A percentile compares a stretch with the other conserved stretches of the same genome.
These are phyloP conservation scores for Metarhizium humberi DNA, from an alignment of 2,329 filamentous ascomycete genomes.

Conservation along the genomic window DNA sequence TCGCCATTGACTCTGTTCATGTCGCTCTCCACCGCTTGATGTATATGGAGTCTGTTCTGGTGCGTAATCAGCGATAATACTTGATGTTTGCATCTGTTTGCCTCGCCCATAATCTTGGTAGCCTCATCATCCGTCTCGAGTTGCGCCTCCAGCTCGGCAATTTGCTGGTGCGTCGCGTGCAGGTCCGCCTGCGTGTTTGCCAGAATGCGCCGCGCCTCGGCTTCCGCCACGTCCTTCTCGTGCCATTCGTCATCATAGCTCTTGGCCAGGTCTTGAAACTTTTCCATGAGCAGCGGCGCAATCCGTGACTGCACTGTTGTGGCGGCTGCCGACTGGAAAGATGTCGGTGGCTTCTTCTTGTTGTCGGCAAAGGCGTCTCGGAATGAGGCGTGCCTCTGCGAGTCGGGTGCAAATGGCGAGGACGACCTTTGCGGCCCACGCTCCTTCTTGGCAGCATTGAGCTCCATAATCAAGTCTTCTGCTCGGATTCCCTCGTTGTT, in stretches of 20 bases:
- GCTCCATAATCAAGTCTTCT: slow-evolving; percentile 69
- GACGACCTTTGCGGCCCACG: slow-evolving; percentile 67
- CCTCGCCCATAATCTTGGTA: slow-evolving; percentile 40
- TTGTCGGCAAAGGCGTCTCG: slow-evolving; percentile 38
- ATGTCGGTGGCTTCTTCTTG: slow-evolving; percentile 29
- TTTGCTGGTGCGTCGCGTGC: slow-evolving; percentile 47
- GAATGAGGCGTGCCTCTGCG: slow-evolving; percentile 44
- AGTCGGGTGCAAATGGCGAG: slow-evolving; percentile 57
- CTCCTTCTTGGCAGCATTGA: slow-evolving; percentile 61
- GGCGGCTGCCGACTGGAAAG: slow-evolving; percentile 54
- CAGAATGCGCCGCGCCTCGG: slow-evolving; percentile 57
- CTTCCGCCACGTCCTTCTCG: slow-evolving; percentile 62
- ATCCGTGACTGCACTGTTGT: slow-evolving; percentile 62
- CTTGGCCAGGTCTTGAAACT: slow-evolving; percentile 59
- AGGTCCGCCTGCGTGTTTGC: slow-evolving; percentile 61
- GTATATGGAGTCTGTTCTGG: slow-evolving; percentile 43
- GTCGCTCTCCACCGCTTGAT: slow-evolving; percentile 42
- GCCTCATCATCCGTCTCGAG: slow-evolving; percentile 47
- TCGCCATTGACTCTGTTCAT: slow-evolving; percentile 43
- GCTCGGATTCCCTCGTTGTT: slow-evolving; percentile 78
- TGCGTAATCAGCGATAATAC: slow-evolving; percentile 39
- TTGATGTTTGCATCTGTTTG: slow-evolving; percentile 37
- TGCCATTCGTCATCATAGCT: slow-evolving; percentile 67
- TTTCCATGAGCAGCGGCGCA: slow-evolving; percentile 59
- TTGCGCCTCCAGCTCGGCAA: slow-evolving; percentile 45